Conservation (phyloP, 2,329 filamentous ascomycete genomes). For the Microcera coccophila region DNA sequence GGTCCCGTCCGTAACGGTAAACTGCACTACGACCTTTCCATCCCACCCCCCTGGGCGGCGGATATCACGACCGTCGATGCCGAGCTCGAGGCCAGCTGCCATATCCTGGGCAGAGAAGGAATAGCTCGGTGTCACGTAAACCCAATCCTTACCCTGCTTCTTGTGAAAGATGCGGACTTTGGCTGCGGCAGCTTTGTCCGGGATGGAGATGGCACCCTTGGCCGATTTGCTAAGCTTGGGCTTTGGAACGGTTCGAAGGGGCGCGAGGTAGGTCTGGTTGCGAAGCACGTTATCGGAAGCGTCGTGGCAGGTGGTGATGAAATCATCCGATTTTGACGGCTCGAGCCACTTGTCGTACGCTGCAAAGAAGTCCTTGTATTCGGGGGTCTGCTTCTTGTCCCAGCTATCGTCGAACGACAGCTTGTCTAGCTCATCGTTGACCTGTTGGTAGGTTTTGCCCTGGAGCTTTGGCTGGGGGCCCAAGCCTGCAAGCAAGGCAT, state of each 20-base stretch:
- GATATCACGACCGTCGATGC: constrained; percentile 34
- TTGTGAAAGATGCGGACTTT: constrained; percentile 30
- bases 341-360: too few species aligned
- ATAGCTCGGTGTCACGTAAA: constrained; percentile 18
- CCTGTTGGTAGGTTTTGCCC: too few species aligned
- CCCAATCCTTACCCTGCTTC: constrained; percentile 22
- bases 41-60: too few species aligned
- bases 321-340: constrained; percentile 10
- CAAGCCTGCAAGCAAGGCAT: too few species aligned
- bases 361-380: too few species aligned
- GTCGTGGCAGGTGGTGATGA: constrained; percentile 32
- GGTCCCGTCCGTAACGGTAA: constrained; percentile 33
- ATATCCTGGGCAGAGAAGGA: constrained; percentile 29
- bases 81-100: constrained; percentile 28
- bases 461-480: too few species aligned
- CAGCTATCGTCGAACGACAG: too few species aligned
- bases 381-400: too few species aligned
- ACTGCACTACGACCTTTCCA: constrained; percentile 27
- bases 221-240: constrained; percentile 8
- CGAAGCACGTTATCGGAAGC: constrained; percentile 32
- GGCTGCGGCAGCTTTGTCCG: constrained; percentile 6
- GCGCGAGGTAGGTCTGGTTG: constrained; percentile 29
- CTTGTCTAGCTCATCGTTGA: too few species aligned
- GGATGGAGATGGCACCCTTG: constrained; percentile 14
- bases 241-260: constrained; percentile 30